Conservation (phyloP, 176 grass and related monocot species). For the Leersia perrieri region DNA sequence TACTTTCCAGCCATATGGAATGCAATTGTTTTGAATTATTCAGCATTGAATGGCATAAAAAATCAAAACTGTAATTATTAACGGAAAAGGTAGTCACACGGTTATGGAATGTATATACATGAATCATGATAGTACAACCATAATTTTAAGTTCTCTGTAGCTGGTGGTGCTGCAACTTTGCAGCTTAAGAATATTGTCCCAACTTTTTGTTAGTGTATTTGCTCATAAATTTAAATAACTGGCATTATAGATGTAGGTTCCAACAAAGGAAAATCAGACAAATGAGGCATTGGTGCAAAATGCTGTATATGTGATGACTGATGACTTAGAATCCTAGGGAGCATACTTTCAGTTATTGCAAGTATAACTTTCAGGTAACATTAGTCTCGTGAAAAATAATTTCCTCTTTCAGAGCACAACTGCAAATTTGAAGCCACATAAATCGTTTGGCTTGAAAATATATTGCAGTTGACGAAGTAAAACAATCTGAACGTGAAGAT, state of each 20-base stretch:
- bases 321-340: not conserved
- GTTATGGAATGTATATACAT: constrained; percentile 6
- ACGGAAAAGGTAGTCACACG: not conserved
- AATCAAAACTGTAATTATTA: not conserved
- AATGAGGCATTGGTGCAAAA: not conserved
- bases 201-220: not conserved
- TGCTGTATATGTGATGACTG: constrained; percentile 8
- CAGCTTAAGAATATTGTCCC: not conserved
- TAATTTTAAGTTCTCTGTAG: constrained; percentile 1
- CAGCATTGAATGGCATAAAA: not conserved
- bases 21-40: not conserved
- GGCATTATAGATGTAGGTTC: not conserved
- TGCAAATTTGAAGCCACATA: not conserved
- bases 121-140: not conserved
- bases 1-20: not conserved
- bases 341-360: not conserved
- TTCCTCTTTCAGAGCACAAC: constrained; percentile 11
- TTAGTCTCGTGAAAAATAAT: constrained; percentile 9
- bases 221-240: not conserved
- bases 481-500: not conserved
- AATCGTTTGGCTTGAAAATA: not conserved
- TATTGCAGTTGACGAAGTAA: no score
- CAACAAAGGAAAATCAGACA: not conserved
- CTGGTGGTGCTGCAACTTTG: not conserved
- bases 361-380: not conserved